phyloP scores from a whole-genome alignment of 768 basidiomycete species.

The Boletus vermiculosoides region DNA sequence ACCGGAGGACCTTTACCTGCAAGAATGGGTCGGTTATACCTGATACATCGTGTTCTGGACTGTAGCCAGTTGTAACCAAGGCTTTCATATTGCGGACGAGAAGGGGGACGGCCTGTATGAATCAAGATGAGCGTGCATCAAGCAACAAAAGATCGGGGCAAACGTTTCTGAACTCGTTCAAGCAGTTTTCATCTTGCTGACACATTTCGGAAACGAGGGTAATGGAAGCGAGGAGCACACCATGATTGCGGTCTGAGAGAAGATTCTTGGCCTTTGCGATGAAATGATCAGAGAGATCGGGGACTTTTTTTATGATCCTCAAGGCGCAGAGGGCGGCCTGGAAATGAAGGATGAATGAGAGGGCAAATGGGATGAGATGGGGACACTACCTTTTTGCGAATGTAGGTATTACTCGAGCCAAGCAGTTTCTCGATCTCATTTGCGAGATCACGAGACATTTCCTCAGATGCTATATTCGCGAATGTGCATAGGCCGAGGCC shows the following conservation, averaged over 20 bases:
- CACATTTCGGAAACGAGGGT: constrained; percentile 97
- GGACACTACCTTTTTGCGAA: constrained; percentile 85
- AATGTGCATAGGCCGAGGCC: constrained; percentile 97
- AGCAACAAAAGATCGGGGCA: constrained; percentile 23
- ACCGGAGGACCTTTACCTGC: constrained; percentile 88
- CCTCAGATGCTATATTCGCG: constrained; percentile 98
- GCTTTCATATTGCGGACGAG: constrained; percentile 95
- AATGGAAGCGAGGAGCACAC: constrained; percentile 90
- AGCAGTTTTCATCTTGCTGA: constrained; percentile 63
- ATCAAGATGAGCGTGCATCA: constrained; percentile 7
- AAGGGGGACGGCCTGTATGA: constrained; percentile 76
- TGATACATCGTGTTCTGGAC: constrained; percentile 98
- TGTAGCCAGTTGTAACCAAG: constrained; percentile 93
- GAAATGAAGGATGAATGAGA: background rate
- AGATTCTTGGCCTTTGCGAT: constrained; percentile 83
- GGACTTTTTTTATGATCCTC: constrained; percentile 92
- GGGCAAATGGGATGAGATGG: background rate
- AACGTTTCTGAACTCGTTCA: constrained; percentile 90
- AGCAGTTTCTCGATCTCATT: constrained; percentile 98
- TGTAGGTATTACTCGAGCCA: constrained; percentile 97
- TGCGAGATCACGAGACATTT: constrained; percentile 97
- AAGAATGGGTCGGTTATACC: constrained; percentile 97
- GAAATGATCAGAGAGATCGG: constrained; percentile 94
- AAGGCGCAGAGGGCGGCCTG: constrained; percentile 95
- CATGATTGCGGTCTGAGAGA: constrained; percentile 94